Base-by-base conservation (phyloP, 257 asterid species). In the Perilla frutescens region DNA sequence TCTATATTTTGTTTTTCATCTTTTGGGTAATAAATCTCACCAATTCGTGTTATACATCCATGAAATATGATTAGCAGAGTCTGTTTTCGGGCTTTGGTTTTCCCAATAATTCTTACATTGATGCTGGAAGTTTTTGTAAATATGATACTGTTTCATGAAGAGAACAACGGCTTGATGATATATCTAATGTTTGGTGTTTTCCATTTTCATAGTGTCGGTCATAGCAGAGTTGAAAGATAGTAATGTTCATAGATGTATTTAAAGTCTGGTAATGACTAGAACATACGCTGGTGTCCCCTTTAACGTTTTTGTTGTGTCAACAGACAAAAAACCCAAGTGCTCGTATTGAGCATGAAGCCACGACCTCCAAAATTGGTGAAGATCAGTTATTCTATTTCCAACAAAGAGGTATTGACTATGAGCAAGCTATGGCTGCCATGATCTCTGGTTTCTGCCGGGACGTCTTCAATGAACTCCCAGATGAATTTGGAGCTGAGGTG, bases 391-490 rank as follows among this genome's bases (percentile, higher is more conserved):
- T 93, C 80, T 91, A 93, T 84, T 93, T 93, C 85, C 98, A 84
- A 72, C 98, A 91, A 71, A 93, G 97, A 76, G 98, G 98, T 49
- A 88, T 93, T 1, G 96, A 93, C 84, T 89, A 87, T 1, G 98
- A 93, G 83, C 88, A 86, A 82, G 98, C 97, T 29, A 93, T 91
- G 97, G 96, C 97, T n/a, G 91, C 96, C 58, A 93, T 93, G 98
- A 89, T 93, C 9, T 93, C 98, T 53, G 97, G 98, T 67, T 93
- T 93, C 77, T 93, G 98, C 69, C 45, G 84, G 60, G 98, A 93
- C 40, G 98, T 93, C 12, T 93, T 93, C 85, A 91, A 89, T 50
- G 96, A 93, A 71, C 96, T 93, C 1, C 97, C 98, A 0, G 89
- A 88, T 68, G 98, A 93, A 82, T 91, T 93, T 64, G 97, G 98